Base-by-base conservation (phyloP, 805 yeast species). In the Candida germanica region DNA sequence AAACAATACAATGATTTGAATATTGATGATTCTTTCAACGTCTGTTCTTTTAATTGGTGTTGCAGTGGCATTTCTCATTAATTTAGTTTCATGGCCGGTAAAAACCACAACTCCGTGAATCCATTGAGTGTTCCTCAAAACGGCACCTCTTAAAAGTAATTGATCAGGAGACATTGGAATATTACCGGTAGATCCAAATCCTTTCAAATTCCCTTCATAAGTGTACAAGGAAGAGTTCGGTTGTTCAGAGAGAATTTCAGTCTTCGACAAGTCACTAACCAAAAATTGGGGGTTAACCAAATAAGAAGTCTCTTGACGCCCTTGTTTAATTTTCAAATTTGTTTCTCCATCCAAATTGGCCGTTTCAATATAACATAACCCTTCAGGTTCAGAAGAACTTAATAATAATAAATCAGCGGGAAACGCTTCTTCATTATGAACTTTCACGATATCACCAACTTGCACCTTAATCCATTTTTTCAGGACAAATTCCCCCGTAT, bases 341-440 rank as follows among this genome's bases (percentile, higher is more conserved):
- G 99, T 94, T 59, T 93, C 99, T 39, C 99, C 99, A 60, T 93
- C 99, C 48, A 93, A 68, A 53, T 93, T 93, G 0, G 98, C 96
- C 1, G 99, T 93, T 61, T 93, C 99, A 38, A 94, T 87, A 52
- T 93, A 93, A 58, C 98, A 94, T 42, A 93, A 69, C 2, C 98
- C 99, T 60, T 91, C 98, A 0, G 99, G 99, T 59, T 93, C 99
- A 0, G 98, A 91, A 0, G 97, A 87, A 16, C 93, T 79, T 22
- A 93, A 56, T 12, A 94, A 60, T 12, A 91, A 70, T 38, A 93
- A 52, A 65, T 93, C 99, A 0, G 98, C 98, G 0, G 99, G 99
- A 39, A 93, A 75, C 0, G 95, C 82, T 44, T 91, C 94, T 51
- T 87, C 97, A 28, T 87, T 85, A 38, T 73, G 75, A 4, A 94